These are phyloP conservation scores for Trichomonas gallinae DNA, from an alignment of 208 protist species.

Conservation along the genomic window DNA sequence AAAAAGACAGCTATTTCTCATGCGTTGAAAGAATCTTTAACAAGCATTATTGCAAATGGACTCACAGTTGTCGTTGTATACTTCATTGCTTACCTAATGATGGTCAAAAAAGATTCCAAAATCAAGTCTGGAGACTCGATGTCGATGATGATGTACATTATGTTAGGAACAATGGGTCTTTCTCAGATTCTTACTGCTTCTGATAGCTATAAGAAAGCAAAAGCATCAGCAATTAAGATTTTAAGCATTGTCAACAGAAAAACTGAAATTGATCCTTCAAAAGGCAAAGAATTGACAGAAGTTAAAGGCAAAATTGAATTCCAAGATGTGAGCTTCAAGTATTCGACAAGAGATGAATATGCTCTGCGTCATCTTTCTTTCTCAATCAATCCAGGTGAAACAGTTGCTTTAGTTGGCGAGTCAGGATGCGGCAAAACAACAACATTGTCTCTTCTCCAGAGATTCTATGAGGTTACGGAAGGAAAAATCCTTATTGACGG, in stretches of 20 bases:
- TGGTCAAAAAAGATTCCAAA: not conserved
- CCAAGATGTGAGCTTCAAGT: not conserved
- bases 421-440: slow-evolving; percentile 8
- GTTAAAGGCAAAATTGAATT: slow-evolving; percentile 13
- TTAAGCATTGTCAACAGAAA: not conserved
- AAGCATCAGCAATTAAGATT: not conserved
- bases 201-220: not conserved
- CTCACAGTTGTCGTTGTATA: not conserved
- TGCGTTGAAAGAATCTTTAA: not conserved
- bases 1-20: not conserved
- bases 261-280: not conserved
- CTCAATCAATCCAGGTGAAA: slow-evolving; percentile 1
- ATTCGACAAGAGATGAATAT: not conserved
- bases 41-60: not conserved
- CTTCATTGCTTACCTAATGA: not conserved
- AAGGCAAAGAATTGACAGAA: not conserved
- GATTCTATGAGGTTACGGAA: not conserved
- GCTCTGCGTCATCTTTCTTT: not conserved
- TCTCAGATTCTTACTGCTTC: not conserved
- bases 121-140: not conserved
- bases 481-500: slow-evolving; percentile 5
- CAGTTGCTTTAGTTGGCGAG: slow-evolving; percentile 1
- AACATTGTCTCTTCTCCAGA: not conserved
- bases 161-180: not conserved
- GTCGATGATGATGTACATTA: not conserved